Percentiles rank a stretch among this genome's conserved stretches.
Evolutionary conservation across 2,329 filamentous ascomycete genomes (phyloP).

Genomic region (Pestalotiopsis sp.): DNA sequence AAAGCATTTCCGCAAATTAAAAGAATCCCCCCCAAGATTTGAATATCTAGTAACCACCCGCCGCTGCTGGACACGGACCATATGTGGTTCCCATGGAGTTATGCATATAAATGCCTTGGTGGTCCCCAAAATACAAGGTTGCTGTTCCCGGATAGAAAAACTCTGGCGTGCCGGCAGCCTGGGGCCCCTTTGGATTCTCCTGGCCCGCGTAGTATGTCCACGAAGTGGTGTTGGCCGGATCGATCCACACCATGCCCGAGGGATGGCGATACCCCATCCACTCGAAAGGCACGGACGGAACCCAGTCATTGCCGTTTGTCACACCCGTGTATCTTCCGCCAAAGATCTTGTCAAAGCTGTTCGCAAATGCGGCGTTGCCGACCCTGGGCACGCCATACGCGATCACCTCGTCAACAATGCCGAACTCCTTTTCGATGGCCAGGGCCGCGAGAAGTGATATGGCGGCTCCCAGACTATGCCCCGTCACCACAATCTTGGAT

Average conservation of each 20-base stretch:
- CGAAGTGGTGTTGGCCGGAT: not conserved
- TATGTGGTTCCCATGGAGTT: not conserved
- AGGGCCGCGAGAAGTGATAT: not conserved
- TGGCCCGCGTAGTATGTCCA: not conserved
- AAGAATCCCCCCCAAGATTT: too few relatives aligned
- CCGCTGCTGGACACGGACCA: not conserved
- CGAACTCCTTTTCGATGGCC: not conserved
- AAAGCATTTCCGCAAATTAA: too few relatives aligned
- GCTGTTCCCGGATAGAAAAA: not conserved
- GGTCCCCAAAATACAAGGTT: not conserved
- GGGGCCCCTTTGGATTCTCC: not conserved
- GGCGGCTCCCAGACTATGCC: not conserved
- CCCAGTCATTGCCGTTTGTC: not conserved
- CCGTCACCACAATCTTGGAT: not conserved
- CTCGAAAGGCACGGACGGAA: not conserved
- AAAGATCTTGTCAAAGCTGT: not conserved
- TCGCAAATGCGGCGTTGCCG: not conserved
- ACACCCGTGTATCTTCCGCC: not conserved
- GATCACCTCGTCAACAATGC: not conserved
- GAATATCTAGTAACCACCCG: not conserved
- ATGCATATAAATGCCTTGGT: slow-evolving; percentile 3
- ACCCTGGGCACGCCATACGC: not conserved
- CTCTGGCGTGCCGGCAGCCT: not conserved
- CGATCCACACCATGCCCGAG: not conserved
- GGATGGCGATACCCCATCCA: not conserved